Percentiles rank a stretch among this genome's conserved stretches.
These are phyloP conservation scores for Anisodus acutangulus DNA, from an alignment of 257 asterid genomes.

Conservation along the genomic window DNA sequence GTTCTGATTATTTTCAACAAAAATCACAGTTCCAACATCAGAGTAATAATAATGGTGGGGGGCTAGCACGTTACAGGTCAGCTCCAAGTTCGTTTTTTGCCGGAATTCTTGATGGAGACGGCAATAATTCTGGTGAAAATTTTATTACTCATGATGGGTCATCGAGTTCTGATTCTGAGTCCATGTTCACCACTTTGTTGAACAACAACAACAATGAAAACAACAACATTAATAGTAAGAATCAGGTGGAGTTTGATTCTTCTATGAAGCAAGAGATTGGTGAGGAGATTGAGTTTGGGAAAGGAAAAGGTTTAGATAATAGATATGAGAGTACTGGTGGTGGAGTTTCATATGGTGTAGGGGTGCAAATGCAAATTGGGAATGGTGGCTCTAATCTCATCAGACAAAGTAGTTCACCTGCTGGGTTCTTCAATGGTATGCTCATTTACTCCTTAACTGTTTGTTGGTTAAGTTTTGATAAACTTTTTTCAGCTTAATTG, in stretches of 20 bases:
- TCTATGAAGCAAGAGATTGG: slow-evolving; percentile 57
- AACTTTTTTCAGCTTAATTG: background rate
- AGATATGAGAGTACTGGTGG: slow-evolving; percentile 29
- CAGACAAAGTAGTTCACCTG: slow-evolving; percentile 87
- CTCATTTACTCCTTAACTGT: background rate
- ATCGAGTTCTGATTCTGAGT: slow-evolving; percentile 32
- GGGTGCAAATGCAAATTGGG: slow-evolving; percentile 41
- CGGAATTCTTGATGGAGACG: slow-evolving; percentile 49
- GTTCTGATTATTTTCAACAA: slow-evolving; percentile 46
- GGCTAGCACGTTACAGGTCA: slow-evolving; percentile 66
- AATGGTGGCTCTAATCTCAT: slow-evolving; percentile 57
- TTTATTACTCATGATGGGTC: slow-evolving; percentile 26
- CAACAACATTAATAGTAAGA: slow-evolving; percentile 24
- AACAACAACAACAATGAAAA: background rate
- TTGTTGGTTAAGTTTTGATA: background rate
- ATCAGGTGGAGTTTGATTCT: slow-evolving; percentile 35
- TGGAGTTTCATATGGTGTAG: slow-evolving; percentile 51
- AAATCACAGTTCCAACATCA: slow-evolving; percentile 41
- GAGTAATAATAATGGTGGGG: slow-evolving; percentile 37
- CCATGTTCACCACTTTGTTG: slow-evolving; percentile 26
- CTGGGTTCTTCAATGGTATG: slow-evolving; percentile 83
- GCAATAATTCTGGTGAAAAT: slow-evolving; percentile 22
- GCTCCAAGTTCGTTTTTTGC: slow-evolving; percentile 83
- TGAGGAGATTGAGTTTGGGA: slow-evolving; percentile 49
- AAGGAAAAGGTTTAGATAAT: slow-evolving; percentile 37